These are phyloP conservation scores for Plasmodium coatneyi DNA, from an alignment of 169 alveolate species.

Conservation along the genomic window DNA sequence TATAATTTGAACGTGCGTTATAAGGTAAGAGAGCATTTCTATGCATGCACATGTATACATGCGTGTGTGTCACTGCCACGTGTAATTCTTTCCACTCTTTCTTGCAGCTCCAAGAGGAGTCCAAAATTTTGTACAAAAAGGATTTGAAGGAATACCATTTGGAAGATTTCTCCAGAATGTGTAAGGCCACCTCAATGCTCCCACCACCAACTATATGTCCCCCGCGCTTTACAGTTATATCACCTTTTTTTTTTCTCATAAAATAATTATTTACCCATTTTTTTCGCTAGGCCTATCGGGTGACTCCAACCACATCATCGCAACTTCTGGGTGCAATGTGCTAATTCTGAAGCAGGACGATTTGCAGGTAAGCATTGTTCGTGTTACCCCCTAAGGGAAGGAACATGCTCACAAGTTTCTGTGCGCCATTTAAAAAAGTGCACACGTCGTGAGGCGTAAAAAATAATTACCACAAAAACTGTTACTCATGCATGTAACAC, in stretches of 20 bases:
- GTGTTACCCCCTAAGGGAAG: background rate
- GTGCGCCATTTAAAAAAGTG: background rate
- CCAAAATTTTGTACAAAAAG: conserved; percentile 33
- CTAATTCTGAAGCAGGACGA: conserved; percentile 39
- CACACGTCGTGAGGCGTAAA: background rate
- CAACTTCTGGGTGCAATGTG: conserved; percentile 14
- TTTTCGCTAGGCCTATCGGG: conserved; percentile 27
- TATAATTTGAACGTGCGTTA: conserved; percentile 46
- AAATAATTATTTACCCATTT: background rate
- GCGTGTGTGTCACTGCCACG: background rate
- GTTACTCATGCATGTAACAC: background rate
- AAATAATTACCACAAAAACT: background rate
- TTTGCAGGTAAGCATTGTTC: background rate
- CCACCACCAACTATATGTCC: background rate
- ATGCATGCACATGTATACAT: background rate
- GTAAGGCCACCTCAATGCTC: background rate
- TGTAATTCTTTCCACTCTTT: background rate
- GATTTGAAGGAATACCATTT: conserved; percentile 18
- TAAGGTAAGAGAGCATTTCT: background rate
- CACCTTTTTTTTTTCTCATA: background rate
- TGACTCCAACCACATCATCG: conserved; percentile 14
- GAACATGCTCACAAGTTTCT: background rate
- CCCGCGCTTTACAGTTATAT: background rate
- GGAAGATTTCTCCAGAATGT: conserved; percentile 27
- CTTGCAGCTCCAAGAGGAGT: conserved; percentile 43